These are phyloP conservation scores for Kazachstania psychrophila DNA, from an alignment of 805 yeast genomes.

Conservation along the genomic window DNA sequence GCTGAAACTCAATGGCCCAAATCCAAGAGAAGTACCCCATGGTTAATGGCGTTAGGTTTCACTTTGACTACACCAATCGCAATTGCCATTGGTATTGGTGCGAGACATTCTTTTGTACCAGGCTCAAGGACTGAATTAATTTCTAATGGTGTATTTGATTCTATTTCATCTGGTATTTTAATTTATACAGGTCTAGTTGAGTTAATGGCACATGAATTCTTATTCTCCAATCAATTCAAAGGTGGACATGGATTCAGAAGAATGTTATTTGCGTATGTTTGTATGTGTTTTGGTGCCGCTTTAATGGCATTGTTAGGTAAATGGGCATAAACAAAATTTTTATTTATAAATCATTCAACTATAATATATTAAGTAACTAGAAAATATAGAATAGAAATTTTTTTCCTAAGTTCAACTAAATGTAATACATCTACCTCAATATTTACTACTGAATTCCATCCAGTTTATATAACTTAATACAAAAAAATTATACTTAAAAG, in stretches of 20 bases:
- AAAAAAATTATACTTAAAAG: no score
- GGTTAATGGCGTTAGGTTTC: conserved; percentile 40
- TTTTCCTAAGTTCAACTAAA: no score
- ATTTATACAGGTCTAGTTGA: conserved; percentile 68
- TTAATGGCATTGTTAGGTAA: conserved; percentile 67
- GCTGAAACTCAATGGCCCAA: conserved; percentile 51
- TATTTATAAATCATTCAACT: no score
- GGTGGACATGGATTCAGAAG: conserved; percentile 45
- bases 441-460: no score
- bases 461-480: no score
- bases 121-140: conserved; percentile 45
- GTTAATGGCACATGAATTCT: conserved; percentile 63
- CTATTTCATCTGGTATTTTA: conserved; percentile 63
- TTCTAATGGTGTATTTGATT: conserved; percentile 55
- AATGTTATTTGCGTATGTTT: conserved; percentile 38
- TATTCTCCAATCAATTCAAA: conserved; percentile 53
- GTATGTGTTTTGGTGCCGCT: conserved; percentile 49
- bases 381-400: no score
- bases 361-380: no score
- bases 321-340: conserved; percentile 73
- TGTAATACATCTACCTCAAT: no score
- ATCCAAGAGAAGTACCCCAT: conserved; percentile 32
- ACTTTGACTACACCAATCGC: conserved; percentile 59
- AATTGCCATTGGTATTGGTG: conserved; percentile 69
- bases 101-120: conserved; percentile 47